Base-by-base conservation (phyloP, 805 yeast genomes). In the Candida golubevii region DNA sequence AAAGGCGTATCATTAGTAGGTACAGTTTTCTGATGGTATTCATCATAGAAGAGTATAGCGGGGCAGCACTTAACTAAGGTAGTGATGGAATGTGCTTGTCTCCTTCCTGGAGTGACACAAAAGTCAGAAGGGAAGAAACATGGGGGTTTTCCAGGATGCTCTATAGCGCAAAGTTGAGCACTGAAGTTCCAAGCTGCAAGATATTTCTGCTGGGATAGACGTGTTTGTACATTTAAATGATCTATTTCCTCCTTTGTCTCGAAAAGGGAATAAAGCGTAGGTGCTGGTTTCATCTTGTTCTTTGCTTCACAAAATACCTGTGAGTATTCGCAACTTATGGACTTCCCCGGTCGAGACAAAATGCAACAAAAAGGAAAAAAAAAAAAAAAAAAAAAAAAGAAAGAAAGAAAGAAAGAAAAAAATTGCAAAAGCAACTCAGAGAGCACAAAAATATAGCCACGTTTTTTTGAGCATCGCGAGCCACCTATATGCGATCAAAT, bases 61-160 rank as follows among this genome's bases (percentile, higher is more conserved):
- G 49, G 52, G 26, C 51, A 49, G 2, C 11, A 10, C 7, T 29
- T 35, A 7, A 38, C 35, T 6, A 44, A 15, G 5, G 38, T 42
- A 5, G 41, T 14, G 18, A 39, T 39, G 8, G 48, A 30, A 15
- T 34, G 33, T 6, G 35, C 14, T 32, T 12, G 36, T 14, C 48
- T 18, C 6, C 42, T 32, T 11, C 51, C 51, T 26, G 44, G 41
- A 1, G 33, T 29, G 12, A 31, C 11, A 6, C 44, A 50, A 26
- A 50, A 50, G 33, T 50, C 52, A 26, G 49, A 40, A 1, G 52
- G 52, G 35, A 49, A 42, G 26, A 49, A 45, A 28, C 53, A 49
- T 8, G 53, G 53, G 11, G 51, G 43, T 9, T 7, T 18, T 6
- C 48, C 46, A 9, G 47, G 42, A 34, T 49, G 53, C 28, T 36